A percentile compares a stretch with the other conserved stretches of the same genome.
Conservation (phyloP, 2,329 filamentous ascomycete genomes). For the Endoconidiophora laricicola region DNA sequence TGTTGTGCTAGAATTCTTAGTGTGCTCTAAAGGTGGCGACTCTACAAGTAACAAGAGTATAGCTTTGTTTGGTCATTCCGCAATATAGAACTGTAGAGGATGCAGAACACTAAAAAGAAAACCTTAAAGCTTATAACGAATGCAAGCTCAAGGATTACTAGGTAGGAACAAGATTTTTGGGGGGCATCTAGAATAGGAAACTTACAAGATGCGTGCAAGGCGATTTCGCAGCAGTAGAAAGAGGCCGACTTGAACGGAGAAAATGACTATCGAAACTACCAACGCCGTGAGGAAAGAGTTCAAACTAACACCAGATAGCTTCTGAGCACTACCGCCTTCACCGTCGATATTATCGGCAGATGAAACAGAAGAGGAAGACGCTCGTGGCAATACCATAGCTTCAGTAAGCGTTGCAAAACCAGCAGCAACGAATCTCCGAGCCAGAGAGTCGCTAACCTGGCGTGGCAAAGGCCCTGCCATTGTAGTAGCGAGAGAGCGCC, state of each 20-base stretch:
- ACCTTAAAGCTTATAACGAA: neutral
- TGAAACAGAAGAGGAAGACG: neutral
- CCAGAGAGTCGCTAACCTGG: neutral
- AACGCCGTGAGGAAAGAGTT: conserved; percentile 49
- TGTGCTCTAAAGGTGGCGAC: too few species aligned
- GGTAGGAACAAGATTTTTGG: neutral
- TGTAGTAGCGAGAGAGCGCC: too few species aligned
- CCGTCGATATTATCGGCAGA: conserved; percentile 3
- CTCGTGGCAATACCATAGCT: conserved; percentile 1
- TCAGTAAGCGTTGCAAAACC: conserved; percentile 5
- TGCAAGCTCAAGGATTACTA: too few species aligned
- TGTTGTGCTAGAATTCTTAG: neutral
- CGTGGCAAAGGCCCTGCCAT: neutral
- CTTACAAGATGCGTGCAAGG: conserved; percentile 67
- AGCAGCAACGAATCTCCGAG: neutral
- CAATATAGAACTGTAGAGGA: too few species aligned
- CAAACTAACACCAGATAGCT: conserved; percentile 27
- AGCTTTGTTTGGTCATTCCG: neutral
- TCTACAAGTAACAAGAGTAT: too few species aligned
- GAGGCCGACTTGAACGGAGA: conserved; percentile 45
- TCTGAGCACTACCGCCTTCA: conserved; percentile 15
- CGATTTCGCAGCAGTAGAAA: conserved; percentile 67
- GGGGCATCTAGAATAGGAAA: conserved; percentile 12
- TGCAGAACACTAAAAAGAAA: neutral
- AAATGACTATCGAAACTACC: conserved; percentile 43